Base-by-base conservation (phyloP, 768 basidiomycete species). In the Auricularia auricula-judae region DNA sequence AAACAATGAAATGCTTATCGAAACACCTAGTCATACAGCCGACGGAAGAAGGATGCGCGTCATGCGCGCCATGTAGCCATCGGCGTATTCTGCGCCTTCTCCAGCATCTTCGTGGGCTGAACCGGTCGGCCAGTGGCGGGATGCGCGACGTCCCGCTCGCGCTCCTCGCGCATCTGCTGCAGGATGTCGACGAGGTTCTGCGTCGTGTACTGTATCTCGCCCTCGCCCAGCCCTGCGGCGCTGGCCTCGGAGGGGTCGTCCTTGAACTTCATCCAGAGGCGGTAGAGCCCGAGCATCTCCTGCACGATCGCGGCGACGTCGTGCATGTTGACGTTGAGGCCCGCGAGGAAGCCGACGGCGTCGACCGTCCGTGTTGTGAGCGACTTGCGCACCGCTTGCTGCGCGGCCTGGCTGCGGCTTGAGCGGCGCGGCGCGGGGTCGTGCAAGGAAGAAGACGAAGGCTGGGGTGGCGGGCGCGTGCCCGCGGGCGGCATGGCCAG, bases 271-370 rank as follows among this genome's bases (percentile, higher is more conserved):
- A 90, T 89, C 93, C 95, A 98, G 0, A 94, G 81, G 3, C 89
- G 84, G 74, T 98, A 98, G 39, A 97, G 75, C 3, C 89, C 84
- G 63, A 98, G 81, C 67, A 98, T 91, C 76, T 98, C 91, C 71
- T 98, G 95, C 0, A 88, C 84, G 70, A 97, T 87, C 44, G 89
- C 86, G 34, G 91, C 84, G 47, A 99, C 76, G 65, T 89, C 81
- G 1, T 88, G 81, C 68, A 95, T 81, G 61, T 88, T 93, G 65
- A 98, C 86, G 75, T 94, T 90, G 18, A 99, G 81, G 3, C 84
- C 85, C 0, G 94, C 85, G 65, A 99, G 83, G 74, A 97, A 98
- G 3, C 83, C 78, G 65, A 95, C 79, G 2, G 89, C 81, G 71
- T 95, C 89, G 69, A 66, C 58, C 61, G 65, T 58, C 51, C 58